Percentiles rank a stretch among this genome's conserved stretches.
Conservation (phyloP, 1,139 yeast species). For the Geotrichum restrictum region DNA sequence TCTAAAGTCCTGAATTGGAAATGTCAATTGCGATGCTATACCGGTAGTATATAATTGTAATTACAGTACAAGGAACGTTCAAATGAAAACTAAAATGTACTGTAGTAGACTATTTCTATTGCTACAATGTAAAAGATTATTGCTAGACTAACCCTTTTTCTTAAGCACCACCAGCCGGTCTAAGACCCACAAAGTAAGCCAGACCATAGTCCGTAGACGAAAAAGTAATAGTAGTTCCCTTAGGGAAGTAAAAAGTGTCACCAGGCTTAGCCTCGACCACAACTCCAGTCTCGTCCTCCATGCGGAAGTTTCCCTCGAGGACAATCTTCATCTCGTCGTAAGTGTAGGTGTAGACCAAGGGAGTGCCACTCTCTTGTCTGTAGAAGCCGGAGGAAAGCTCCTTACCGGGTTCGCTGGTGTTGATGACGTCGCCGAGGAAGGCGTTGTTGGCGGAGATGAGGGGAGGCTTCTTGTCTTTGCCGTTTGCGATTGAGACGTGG, state of each 20-base stretch:
- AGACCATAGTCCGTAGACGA: constrained; percentile 61
- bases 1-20: no score
- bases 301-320: constrained; percentile 59
- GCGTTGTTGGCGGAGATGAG: constrained; percentile 58
- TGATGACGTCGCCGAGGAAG: constrained; percentile 60
- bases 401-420: constrained; percentile 55
- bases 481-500: constrained; percentile 49
- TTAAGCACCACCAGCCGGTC: constrained; percentile 45
- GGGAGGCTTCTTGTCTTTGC: constrained; percentile 52
- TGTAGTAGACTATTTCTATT: no score
- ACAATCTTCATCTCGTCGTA: constrained; percentile 71
- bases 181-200: constrained; percentile 62
- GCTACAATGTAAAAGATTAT: no score
- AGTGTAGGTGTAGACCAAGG: constrained; percentile 58
- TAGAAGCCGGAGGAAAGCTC: constrained; percentile 66
- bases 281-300: constrained; percentile 62
- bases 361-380: constrained; percentile 63
- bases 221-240: constrained; percentile 65
- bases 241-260: constrained; percentile 61
- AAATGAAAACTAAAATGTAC: no score
- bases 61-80: no score
- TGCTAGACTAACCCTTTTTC: no score
- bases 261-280: constrained; percentile 57
- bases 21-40: no score
- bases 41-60: no score